Evolutionary conservation across 805 yeast genomes (phyloP).

Genomic region (Candida arabinofermentans): DNA sequence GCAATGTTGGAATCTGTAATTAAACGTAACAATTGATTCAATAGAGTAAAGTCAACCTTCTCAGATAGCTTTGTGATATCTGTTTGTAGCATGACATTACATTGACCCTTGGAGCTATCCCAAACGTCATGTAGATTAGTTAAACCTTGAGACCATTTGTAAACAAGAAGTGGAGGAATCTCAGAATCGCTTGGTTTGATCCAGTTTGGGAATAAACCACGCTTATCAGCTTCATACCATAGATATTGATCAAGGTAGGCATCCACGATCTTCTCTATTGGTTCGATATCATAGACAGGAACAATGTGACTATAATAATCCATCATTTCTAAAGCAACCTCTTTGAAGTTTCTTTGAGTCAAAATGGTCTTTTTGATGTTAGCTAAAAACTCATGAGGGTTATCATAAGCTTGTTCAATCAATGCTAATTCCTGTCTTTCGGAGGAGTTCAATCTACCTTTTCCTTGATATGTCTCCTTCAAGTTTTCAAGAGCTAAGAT

Average conservation of each 20-base stretch:
- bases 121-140: conserved; percentile 77
- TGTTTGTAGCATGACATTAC: conserved; percentile 82
- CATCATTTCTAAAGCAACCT: conserved; percentile 82
- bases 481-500: conserved; percentile 86
- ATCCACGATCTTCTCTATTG: conserved; percentile 92
- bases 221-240: conserved; percentile 91
- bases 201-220: conserved; percentile 92
- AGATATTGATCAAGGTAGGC: conserved; percentile 93
- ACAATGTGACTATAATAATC: conserved; percentile 80
- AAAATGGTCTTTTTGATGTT: conserved; percentile 77
- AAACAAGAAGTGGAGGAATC: conserved; percentile 85
- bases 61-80: conserved; percentile 68
- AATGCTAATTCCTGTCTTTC: conserved; percentile 91
- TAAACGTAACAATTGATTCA: conserved; percentile 76
- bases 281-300: conserved; percentile 87
- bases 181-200: conserved; percentile 92
- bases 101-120: conserved; percentile 70
- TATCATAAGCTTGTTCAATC: conserved; percentile 94
- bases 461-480: conserved; percentile 73
- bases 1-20: conserved; percentile 89
- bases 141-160: conserved; percentile 92
- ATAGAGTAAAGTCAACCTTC: conserved; percentile 80
- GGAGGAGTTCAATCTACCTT: conserved; percentile 73
- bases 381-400: conserved; percentile 88
- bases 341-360: conserved; percentile 91